phyloP scores from a whole-genome alignment of 495 filamentous ascomycete species.

The Penicillium tannophilum region DNA sequence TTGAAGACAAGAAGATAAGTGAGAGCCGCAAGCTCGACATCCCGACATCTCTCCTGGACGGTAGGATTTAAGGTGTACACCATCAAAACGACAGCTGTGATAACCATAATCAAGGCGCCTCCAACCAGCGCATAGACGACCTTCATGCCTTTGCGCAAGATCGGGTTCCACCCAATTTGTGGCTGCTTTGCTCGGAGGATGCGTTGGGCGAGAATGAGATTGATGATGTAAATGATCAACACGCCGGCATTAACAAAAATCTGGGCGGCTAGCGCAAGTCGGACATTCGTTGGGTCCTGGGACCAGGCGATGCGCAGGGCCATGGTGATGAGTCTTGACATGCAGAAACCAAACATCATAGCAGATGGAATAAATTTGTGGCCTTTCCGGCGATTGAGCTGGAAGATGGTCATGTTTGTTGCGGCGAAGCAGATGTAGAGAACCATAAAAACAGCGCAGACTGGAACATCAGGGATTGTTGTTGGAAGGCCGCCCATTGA shows the following conservation, averaged over 20 bases:
- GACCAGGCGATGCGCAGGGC: constrained; percentile 61
- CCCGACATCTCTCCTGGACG: constrained; percentile 54
- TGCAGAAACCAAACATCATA: constrained; percentile 77
- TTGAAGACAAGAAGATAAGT: constrained; percentile 71
- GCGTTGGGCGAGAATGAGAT: constrained; percentile 78
- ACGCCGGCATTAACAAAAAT: constrained; percentile 79
- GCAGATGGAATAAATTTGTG: constrained; percentile 74
- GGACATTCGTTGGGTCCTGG: constrained; percentile 42
- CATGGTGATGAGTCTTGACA: constrained; percentile 66
- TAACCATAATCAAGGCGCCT: constrained; percentile 65
- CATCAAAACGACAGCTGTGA: constrained; percentile 63
- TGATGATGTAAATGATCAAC: constrained; percentile 76
- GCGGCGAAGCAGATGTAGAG: constrained; percentile 63
- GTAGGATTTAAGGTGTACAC: constrained; percentile 64
- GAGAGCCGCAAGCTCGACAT: constrained; percentile 65
- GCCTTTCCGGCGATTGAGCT: constrained; percentile 54
- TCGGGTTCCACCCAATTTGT: constrained; percentile 63
- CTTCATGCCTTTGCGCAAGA: constrained; percentile 52
- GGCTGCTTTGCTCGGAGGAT: constrained; percentile 76
- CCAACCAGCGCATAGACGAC: constrained; percentile 63
- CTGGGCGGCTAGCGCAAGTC: constrained; percentile 67
- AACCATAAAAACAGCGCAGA: constrained; percentile 63
- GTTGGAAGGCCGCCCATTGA: constrained; percentile 62
- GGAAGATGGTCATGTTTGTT: constrained; percentile 67
- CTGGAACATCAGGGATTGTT: constrained; percentile 59